Evolutionary conservation across 148 eudicot genomes (phyloP), one percentile per base, ranked within the genome.

Genomic region (Pouteria glomerata): DNA sequence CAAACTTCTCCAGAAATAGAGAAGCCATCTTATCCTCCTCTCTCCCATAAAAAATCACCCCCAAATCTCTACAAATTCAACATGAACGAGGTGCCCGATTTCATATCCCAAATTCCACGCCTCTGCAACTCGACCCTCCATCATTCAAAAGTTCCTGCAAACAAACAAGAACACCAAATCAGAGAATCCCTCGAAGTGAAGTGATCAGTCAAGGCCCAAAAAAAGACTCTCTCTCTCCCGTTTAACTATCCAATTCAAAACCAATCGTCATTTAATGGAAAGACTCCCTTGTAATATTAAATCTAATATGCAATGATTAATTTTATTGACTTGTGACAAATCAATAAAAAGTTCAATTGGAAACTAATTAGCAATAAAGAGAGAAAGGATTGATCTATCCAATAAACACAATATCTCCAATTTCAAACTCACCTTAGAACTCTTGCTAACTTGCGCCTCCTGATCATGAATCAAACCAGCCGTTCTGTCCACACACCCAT

Each of bases 101-200:
- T 80, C 81, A 82, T 68, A 80, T 71, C 70, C 82, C 75, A 74
- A 83, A 78, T 56, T 85, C 83, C 82, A 77, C 74, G 57, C 80
- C 85, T 76, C 76, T 81, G 78, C 82, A 70, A 83, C 78, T 80
- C 73, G 75, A 63, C 58, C 81, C 78, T 44, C 80, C 86, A 73
- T 59, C 77, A 71, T 73, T 79, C 66, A 69, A 48, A 64, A 70
- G 35, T 30, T 81, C 86, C 89, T 85, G 82, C 58, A 70, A 33
- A 59, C 27, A 70, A 52, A 37, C 23, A 30, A 61, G 30, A 37
- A 14, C 34, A 7, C 47, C 26, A 34, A 51, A 70, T 57, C 63
- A 60, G 71, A 53, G n/a, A n/a, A n/a, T n/a, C n/a, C n/a, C n/a
- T n/a, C n/a, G n/a, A n/a, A n/a, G n/a, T n/a, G n/a, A n/a, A n/a